Conservation (phyloP, 108 stramenopile genomes). For the Epithemia pelagica region DNA sequence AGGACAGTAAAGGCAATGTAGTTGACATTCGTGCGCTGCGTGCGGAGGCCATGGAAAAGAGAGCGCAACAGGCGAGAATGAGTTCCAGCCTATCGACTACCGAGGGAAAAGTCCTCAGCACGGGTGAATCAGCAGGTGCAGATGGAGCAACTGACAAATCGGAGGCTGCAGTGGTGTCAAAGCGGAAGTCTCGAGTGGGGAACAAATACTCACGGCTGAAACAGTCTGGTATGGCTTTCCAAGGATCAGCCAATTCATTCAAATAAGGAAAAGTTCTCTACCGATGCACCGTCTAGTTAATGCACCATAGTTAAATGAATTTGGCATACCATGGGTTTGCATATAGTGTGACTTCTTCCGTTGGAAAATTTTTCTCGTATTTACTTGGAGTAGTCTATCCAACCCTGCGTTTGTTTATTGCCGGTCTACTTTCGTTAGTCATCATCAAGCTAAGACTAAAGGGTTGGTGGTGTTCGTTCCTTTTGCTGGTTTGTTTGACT, state of each 20-base stretch:
- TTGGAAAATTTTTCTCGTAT: too few species aligned
- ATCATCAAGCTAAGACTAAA: too few species aligned
- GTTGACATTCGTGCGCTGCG: slow-evolving; percentile 69
- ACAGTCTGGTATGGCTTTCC: slow-evolving; percentile 44
- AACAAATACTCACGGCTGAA: slow-evolving; percentile 74
- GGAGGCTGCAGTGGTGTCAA: slow-evolving; percentile 29
- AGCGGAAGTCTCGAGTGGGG: slow-evolving; percentile 68
- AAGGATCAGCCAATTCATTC: slow-evolving; percentile 45
- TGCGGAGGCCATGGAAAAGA: slow-evolving; percentile 52
- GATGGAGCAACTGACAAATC: slow-evolving; percentile 7
- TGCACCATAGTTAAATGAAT: too few species aligned
- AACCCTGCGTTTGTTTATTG: too few species aligned
- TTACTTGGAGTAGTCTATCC: too few species aligned
- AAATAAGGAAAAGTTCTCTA: slow-evolving; percentile 11
- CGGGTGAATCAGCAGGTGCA: slow-evolving; percentile 18
- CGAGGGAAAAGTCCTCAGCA: not conserved
- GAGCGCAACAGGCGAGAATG: slow-evolving; percentile 15
- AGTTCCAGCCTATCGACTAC: not conserved
- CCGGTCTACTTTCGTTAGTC: too few species aligned
- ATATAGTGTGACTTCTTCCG: too few species aligned
- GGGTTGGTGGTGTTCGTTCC: too few species aligned
- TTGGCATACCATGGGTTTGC: too few species aligned
- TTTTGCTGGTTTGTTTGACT: too few species aligned
- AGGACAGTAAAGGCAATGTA: slow-evolving; percentile 71
- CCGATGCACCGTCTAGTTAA: too few species aligned